Conservation (phyloP, 2,329 filamentous ascomycete genomes). For the Curvularia lunata region DNA sequence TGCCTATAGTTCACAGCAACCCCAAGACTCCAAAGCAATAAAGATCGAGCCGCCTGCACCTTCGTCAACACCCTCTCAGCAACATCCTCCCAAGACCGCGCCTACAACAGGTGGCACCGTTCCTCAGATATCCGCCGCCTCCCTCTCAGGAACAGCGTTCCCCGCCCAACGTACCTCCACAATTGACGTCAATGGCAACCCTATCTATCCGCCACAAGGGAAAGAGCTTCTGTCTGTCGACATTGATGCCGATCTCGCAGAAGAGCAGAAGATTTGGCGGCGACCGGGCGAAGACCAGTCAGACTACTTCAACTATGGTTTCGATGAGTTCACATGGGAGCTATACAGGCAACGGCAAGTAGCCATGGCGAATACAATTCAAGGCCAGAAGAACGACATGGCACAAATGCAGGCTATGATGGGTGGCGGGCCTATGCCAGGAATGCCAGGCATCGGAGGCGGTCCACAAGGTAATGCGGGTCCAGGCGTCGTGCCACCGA, state of each 20-base stretch:
- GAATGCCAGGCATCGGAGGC: constrained; percentile 33
- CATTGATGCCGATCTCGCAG: constrained; percentile 62
- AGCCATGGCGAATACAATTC: constrained; percentile 75
- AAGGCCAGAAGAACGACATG: constrained; percentile 76
- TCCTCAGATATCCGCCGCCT: constrained; percentile 29
- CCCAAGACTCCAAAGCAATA: constrained; percentile 46
- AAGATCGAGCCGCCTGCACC: constrained; percentile 46
- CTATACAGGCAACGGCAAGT: constrained; percentile 92
- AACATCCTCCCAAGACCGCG: constrained; percentile 13
- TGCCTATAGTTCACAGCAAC: constrained; percentile 27
- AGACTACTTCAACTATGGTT: constrained; percentile 99
- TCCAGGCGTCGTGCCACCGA: constrained; percentile 37
- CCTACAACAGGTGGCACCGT: constrained; percentile 22
- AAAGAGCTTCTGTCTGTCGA: constrained; percentile 72
- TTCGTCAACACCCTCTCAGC: constrained; percentile 28
- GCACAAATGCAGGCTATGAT: constrained; percentile 68
- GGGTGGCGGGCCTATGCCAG: constrained; percentile 35
- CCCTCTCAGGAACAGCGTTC: constrained; percentile 53
- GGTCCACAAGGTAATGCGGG: constrained; percentile 20
- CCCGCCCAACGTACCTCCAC: constrained; percentile 75
- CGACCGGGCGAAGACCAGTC: constrained; percentile 92
- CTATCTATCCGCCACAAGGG: constrained; percentile 72
- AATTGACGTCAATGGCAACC: constrained; percentile 83
- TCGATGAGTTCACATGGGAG: constrained; percentile 98
- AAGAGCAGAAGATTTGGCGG: constrained; percentile 90